A percentile compares a stretch with the other conserved stretches of the same genome.
phyloP scores from a whole-genome alignment of 164 flowering plant genomes.

The Chloranthus sessilifolius region DNA sequence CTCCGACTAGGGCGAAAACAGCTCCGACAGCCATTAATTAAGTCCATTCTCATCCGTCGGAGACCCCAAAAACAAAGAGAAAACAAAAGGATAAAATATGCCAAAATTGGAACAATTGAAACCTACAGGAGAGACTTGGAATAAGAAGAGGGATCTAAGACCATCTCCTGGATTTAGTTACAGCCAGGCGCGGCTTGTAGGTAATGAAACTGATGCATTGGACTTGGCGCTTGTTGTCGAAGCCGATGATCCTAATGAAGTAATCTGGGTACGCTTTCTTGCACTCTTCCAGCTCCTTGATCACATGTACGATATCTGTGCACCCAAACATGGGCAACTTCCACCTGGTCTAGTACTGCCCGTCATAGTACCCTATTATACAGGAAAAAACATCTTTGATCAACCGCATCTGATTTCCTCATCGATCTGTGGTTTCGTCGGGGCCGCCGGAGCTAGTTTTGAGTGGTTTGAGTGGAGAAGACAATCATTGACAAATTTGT shows the following conservation, averaged over 20 bases:
- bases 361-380: constrained; percentile 89
- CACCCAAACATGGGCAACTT: constrained; percentile 92
- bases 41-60: too few species aligned
- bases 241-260: constrained; percentile 61
- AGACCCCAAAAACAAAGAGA: constrained; percentile 2
- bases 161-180: background rate
- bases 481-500: too few species aligned
- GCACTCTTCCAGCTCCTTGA: constrained; percentile 53
- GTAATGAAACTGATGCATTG: constrained; percentile 87
- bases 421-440: too few species aligned
- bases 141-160: background rate
- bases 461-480: too few species aligned
- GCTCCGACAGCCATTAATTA: too few species aligned
- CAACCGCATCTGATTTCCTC: too few species aligned
- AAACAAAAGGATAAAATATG: background rate
- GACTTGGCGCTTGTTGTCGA: constrained; percentile 78
- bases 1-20: too few species aligned
- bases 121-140: too few species aligned
- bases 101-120: background rate
- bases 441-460: too few species aligned
- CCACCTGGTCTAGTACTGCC: constrained; percentile 90
- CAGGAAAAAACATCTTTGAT: too few species aligned
- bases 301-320: constrained; percentile 61
- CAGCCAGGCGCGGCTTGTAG: constrained; percentile 44
- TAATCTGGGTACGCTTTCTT: constrained; percentile 53